These are phyloP conservation scores for Medakamo hakoo DNA, from an alignment of 139 green algal genomes.

Conservation along the genomic window DNA sequence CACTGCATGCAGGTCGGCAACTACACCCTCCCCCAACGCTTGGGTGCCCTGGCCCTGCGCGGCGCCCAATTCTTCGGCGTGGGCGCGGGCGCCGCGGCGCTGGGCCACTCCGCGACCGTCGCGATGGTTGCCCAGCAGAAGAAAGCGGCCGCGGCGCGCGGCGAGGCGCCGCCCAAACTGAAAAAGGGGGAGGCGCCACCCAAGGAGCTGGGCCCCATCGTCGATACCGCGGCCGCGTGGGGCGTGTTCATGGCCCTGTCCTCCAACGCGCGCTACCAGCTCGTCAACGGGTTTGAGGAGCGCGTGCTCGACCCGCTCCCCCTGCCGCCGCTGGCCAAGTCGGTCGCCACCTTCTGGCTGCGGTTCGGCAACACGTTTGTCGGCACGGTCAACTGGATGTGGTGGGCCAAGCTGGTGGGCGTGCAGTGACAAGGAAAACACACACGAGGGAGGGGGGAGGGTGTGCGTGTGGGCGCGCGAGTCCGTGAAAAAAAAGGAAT, in stretches of 20 bases:
- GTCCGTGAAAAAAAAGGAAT: background rate
- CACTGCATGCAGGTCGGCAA: constrained; percentile 11
- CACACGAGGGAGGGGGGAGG: background rate
- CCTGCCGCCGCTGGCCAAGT: background rate
- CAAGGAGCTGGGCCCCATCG: background rate
- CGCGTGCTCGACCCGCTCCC: constrained; percentile 5
- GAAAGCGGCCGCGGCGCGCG: no score
- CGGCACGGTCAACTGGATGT: constrained; percentile 10
- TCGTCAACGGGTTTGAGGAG: constrained; percentile 16
- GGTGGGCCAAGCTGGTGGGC: constrained; percentile 5
- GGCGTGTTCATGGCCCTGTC: constrained; percentile 12
- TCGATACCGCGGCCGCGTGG: constrained; percentile 4
- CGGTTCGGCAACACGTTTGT: constrained; percentile 18
- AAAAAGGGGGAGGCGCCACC: background rate
- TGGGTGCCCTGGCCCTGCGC: background rate
- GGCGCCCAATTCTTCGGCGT: constrained; percentile 14
- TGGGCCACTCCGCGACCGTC: constrained; percentile 13
- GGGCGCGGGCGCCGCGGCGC: constrained; percentile 5
- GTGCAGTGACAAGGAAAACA: constrained; percentile 7
- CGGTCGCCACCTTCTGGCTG: constrained; percentile 5
- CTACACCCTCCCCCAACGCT: constrained; percentile 3
- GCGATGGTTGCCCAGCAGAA: background rate
- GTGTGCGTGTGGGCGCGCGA: background rate
- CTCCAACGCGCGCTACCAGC: constrained; percentile 14
- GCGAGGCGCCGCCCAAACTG: background rate